Base-by-base conservation (phyloP, 371 early-diverging fungal species). In the Quaeritorhiza haematococci region DNA sequence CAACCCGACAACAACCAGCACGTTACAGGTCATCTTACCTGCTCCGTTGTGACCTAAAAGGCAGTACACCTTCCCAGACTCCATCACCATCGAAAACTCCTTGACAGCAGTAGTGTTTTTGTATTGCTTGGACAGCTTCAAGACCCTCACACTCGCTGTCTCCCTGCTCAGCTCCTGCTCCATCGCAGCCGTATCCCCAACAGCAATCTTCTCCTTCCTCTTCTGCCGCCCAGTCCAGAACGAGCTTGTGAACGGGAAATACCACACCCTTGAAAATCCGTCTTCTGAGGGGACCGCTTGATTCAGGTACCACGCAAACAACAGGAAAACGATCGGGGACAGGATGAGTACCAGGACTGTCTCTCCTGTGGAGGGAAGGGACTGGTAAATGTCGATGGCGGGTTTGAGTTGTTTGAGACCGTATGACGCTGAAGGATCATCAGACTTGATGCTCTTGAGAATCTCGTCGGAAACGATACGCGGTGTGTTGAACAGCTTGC, bases 201-300 rank as follows among this genome's bases (percentile, higher is more conserved):
- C 27, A 3, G 24, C 52, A 15, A 57, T 24, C 26, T n/a, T 53
- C 15, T 33, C 29, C 29, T 30, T 34, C n/a, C 29, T 27, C 30
- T n/a, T 3, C n/a, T 23, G 15, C 23, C 53, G 42, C 2, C 19
- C 24, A 3, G 53, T 42, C 24, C 52, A 24, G 17, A 72, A 75
- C 30, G 77, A 68, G 13, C 70, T 68, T 5, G 83, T 73, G 41
- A 86, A 54, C 26, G 80, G 74, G 49, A 78, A 85, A 56, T 88
- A 77, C 87, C 87, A 88, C 4, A 78, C 74, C 55, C 75, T 75
- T 29, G 56, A 62, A 27, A 80, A 75, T 26, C 89, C 89, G 67
- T 71, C 86, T 60, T 88, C 86, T 21, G 72, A 59, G 6, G 84
- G 83, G 4, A 86, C 28, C 3, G 86, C 78, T 43, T 62, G 61